phyloP scores from a whole-genome alignment of 2,329 filamentous ascomycete species.

The Beauveria rudraprayagi region DNA sequence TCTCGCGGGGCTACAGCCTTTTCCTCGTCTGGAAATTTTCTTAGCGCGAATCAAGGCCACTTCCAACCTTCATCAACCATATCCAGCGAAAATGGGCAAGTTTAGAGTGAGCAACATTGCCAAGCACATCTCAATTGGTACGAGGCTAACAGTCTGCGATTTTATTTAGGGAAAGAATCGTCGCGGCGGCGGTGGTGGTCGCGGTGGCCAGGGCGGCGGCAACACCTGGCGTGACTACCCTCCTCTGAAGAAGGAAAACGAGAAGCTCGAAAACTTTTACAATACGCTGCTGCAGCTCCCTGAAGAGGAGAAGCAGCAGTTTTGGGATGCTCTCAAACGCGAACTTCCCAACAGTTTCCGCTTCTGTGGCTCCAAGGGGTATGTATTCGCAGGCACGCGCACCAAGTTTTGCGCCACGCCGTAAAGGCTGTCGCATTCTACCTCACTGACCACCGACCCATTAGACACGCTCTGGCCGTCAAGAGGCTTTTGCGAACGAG shows the following conservation, averaged over 20 bases:
- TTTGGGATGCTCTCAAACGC: constrained; percentile 75
- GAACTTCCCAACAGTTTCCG: constrained; percentile 96
- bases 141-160: not conserved
- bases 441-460: not conserved
- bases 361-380: constrained; percentile 93
- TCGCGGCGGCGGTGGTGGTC: constrained; percentile 29
- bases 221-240: constrained; percentile 28
- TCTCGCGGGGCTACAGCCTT: not conserved
- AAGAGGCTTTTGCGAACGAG: constrained; percentile 79
- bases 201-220: constrained; percentile 19
- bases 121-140: not conserved
- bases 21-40: constrained; percentile 7
- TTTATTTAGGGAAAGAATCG: constrained; percentile 25
- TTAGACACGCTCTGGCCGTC: constrained; percentile 81
- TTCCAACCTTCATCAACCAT: not conserved
- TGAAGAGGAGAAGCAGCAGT: constrained; percentile 68
- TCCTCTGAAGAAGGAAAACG: constrained; percentile 64
- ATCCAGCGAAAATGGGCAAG: constrained; percentile 6
- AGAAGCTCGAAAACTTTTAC: constrained; percentile 81
- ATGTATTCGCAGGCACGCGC: constrained; percentile 18
- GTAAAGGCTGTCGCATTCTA: not conserved
- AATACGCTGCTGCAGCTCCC: constrained; percentile 66
- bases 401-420: not conserved
- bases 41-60: not conserved
- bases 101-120: constrained; percentile 8